Conservation (phyloP, 75 land plant genomes). For the Sequoiadendron giganteum region DNA sequence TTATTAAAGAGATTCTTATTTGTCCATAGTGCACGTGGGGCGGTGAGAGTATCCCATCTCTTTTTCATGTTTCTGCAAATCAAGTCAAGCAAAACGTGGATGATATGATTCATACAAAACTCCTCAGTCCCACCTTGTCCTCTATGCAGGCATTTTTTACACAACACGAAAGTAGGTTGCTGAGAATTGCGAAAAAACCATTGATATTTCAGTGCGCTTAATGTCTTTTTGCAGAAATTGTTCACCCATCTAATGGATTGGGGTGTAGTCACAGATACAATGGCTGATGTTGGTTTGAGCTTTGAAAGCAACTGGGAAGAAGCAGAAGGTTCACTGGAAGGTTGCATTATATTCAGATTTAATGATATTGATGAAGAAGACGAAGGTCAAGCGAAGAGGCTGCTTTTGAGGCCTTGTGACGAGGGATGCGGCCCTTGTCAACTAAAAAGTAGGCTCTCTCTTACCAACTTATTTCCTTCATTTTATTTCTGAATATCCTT, state of each 20-base stretch:
- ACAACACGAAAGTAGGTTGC: too few relatives aligned
- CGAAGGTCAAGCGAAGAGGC: neutral
- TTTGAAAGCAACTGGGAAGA: slow-evolving; percentile 7
- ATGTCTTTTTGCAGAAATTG: neutral
- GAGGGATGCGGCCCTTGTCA: slow-evolving; percentile 2
- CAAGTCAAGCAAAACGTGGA: neutral
- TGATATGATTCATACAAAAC: neutral
- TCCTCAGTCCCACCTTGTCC: neutral
- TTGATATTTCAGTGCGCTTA: neutral
- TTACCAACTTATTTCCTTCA: neutral
- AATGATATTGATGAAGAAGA: neutral
- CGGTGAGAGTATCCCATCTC: neutral
- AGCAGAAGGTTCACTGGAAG: neutral
- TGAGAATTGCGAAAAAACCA: too few relatives aligned
- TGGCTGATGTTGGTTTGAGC: neutral
- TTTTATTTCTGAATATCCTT: neutral
- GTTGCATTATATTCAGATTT: neutral
- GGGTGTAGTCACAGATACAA: neutral
- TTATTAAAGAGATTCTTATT: slow-evolving; percentile 6
- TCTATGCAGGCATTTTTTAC: neutral
- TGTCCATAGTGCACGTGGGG: neutral
- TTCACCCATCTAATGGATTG: neutral
- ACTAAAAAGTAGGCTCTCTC: slow-evolving; percentile 4
- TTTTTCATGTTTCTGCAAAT: neutral
- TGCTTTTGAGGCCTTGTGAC: neutral